phyloP scores from a whole-genome alignment of 176 grass and related monocot species.

The Ensete glaucum region DNA sequence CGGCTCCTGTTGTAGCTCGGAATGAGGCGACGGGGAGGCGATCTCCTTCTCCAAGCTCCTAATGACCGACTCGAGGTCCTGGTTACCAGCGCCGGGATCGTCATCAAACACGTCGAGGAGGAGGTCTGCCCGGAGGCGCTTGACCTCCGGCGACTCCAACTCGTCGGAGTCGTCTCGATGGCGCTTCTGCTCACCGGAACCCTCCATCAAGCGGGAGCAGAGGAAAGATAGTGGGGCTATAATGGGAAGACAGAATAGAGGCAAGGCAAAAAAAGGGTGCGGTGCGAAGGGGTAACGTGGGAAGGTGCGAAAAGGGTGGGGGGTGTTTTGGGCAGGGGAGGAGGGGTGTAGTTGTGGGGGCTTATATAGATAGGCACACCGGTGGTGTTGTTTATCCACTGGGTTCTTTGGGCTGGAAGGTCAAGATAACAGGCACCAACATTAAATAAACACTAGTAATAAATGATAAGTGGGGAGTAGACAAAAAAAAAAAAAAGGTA shows the following conservation, averaged over 20 bases:
- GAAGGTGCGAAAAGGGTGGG: neutral
- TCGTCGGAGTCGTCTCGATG: neutral
- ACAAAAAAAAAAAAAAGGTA: too few relatives aligned
- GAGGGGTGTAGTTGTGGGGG: neutral
- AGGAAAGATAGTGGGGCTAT: neutral
- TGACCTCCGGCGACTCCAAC: constrained; percentile 6
- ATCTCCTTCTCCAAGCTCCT: constrained; percentile 16
- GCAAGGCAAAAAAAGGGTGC: neutral
- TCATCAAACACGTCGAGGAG: neutral
- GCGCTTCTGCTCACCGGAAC: neutral
- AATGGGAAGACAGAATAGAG: neutral
- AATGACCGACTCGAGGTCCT: constrained; percentile 5
- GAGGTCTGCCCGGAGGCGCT: neutral
- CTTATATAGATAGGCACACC: neutral
- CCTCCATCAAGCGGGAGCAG: neutral
- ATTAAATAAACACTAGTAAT: neutral
- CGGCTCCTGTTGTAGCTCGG: neutral
- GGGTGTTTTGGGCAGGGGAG: constrained; percentile 1
- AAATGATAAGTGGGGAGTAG: too few relatives aligned
- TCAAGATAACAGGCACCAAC: neutral
- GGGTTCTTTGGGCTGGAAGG: neutral
- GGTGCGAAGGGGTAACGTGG: neutral
- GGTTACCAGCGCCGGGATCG: neutral
- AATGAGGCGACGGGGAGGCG: neutral
- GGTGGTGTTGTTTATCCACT: neutral